These are phyloP conservation scores for Lactuca saligna DNA, from an alignment of 129 eudicot species.

Conservation along the genomic window DNA sequence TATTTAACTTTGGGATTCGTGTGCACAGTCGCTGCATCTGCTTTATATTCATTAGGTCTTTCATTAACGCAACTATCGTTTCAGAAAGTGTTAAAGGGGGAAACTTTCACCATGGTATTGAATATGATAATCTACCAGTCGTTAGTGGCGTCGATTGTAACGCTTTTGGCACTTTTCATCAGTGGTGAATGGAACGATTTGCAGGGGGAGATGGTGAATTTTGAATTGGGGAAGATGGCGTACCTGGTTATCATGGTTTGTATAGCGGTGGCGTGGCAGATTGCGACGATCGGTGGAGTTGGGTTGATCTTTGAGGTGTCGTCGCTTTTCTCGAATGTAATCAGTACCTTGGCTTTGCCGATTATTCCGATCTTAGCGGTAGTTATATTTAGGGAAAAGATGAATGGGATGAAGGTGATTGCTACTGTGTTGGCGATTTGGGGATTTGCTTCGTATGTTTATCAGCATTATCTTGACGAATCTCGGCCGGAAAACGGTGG, in stretches of 20 bases:
- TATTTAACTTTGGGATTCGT: constrained; percentile 25
- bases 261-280: constrained; percentile 34
- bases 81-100: constrained; percentile 34
- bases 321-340: constrained; percentile 38
- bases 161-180: constrained; percentile 30
- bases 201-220: constrained; percentile 18
- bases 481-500: neutral
- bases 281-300: constrained; percentile 33
- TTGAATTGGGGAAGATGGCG: constrained; percentile 19
- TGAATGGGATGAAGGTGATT: constrained; percentile 40
- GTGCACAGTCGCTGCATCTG: constrained; percentile 28
- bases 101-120: constrained; percentile 28
- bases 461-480: constrained; percentile 44
- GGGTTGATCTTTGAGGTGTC: constrained; percentile 45
- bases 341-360: constrained; percentile 32
- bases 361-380: constrained; percentile 37
- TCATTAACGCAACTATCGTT: constrained; percentile 32
- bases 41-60: constrained; percentile 33
- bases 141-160: constrained; percentile 29
- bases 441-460: constrained; percentile 45
- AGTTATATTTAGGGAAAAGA: constrained; percentile 35
- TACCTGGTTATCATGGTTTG: constrained; percentile 20
- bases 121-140: constrained; percentile 38
- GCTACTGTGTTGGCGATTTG: constrained; percentile 40
- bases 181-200: constrained; percentile 37